Conservation (phyloP, 1,284 basidiomycete genomes). For the Rhodotorula sp. region DNA sequence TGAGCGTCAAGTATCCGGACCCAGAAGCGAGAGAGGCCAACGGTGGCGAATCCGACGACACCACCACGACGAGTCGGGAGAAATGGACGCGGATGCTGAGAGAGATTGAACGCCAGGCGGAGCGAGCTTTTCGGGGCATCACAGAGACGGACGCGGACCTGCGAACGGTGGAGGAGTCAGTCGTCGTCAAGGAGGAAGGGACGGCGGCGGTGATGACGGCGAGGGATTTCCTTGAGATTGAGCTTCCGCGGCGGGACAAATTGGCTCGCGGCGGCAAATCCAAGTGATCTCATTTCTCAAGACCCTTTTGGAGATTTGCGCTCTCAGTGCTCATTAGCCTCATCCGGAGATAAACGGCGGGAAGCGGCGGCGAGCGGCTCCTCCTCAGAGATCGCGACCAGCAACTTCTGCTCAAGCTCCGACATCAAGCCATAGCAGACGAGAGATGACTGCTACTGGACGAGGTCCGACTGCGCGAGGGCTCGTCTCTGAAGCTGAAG, state of each 20-base stretch:
- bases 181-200: constrained; percentile 37
- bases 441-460: background rate
- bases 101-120: constrained; percentile 67
- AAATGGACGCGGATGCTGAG: constrained; percentile 54
- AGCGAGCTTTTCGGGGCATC: constrained; percentile 10
- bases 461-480: constrained; percentile 9
- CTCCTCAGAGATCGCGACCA: too few species aligned
- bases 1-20: constrained; percentile 49
- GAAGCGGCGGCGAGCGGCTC: too few species aligned
- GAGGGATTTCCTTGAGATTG: constrained; percentile 65
- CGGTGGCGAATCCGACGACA: constrained; percentile 49
- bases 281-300: too few species aligned
- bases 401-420: too few species aligned
- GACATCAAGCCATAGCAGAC: too few species aligned
- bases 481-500: constrained; percentile 22
- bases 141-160: background rate
- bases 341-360: too few species aligned
- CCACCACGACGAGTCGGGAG: constrained; percentile 44
- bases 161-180: background rate
- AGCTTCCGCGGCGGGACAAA: constrained; percentile 51
- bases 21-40: constrained; percentile 49
- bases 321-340: too few species aligned
- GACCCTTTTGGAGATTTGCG: too few species aligned
- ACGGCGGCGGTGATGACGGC: constrained; percentile 57
- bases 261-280: too few species aligned